Evolutionary conservation across 2,329 filamentous ascomycete genomes (phyloP).

Genomic region (Aspergillus thermomutatus): DNA sequence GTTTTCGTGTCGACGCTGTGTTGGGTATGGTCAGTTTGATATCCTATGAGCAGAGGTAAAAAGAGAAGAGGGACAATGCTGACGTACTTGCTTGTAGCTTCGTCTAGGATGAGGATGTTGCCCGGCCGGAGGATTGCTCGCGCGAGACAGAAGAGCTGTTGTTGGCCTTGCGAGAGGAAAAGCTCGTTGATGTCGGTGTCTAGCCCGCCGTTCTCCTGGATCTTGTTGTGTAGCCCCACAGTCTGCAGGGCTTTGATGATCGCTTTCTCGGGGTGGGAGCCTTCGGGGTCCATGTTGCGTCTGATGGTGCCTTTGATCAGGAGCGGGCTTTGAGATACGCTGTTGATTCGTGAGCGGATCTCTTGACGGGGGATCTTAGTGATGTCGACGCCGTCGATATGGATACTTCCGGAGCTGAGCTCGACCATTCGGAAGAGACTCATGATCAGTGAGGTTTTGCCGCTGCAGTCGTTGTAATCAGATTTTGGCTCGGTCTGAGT

Average conservation of each 20-base stretch:
- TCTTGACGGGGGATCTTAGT: constrained; percentile 35
- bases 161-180: constrained; percentile 57
- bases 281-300: constrained; percentile 39
- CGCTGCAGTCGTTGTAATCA: constrained; percentile 23
- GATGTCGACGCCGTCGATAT: constrained; percentile 43
- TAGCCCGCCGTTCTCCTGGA: constrained; percentile 39
- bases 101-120: constrained; percentile 45
- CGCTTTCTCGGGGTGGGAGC: constrained; percentile 26
- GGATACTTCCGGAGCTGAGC: constrained; percentile 37
- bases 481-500: constrained; percentile 2
- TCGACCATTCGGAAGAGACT: constrained; percentile 44
- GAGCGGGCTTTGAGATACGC: constrained; percentile 44
- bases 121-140: constrained; percentile 53
- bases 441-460: constrained; percentile 43
- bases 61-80: constrained; percentile 8
- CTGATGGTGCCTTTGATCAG: constrained; percentile 41
- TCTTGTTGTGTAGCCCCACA: constrained; percentile 36
- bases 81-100: constrained; percentile 39
- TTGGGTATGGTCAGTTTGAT: not conserved
- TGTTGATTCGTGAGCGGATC: constrained; percentile 41
- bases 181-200: constrained; percentile 47
- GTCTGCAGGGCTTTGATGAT: constrained; percentile 37
- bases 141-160: constrained; percentile 62
- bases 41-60: constrained; percentile 8
- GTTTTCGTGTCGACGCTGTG: constrained; percentile 55